A percentile compares a stretch with the other conserved stretches of the same genome.
Conservation (phyloP, 75 land plant species). For the Pinus tabuliformis region DNA sequence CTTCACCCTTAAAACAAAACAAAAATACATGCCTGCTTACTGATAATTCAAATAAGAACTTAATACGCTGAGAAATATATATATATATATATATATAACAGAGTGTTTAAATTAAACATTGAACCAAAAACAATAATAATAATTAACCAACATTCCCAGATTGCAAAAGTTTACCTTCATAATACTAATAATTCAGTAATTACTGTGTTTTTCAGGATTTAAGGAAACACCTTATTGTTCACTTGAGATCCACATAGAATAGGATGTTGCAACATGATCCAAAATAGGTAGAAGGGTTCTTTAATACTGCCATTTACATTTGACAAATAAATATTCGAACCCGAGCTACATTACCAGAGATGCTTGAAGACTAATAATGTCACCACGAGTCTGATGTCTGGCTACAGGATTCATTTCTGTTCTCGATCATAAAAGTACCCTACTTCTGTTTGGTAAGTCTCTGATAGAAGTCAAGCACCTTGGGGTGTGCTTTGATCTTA, state of each 20-base stretch:
- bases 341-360: neutral
- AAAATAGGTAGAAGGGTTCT: neutral
- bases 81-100: no score
- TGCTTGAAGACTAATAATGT: neutral
- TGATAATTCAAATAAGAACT: neutral
- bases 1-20: neutral
- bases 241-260: neutral
- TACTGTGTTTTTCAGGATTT: neutral
- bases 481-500: constrained; percentile 60
- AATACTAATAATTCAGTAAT: neutral
- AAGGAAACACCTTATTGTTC: neutral
- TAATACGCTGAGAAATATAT: neutral
- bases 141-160: neutral
- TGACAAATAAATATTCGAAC: neutral
- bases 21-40: neutral
- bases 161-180: neutral
- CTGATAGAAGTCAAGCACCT: constrained; percentile 61
- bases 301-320: neutral
- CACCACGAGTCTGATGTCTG: neutral
- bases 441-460: constrained; percentile 13
- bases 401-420: neutral
- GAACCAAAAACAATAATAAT: neutral
- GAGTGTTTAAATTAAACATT: neutral
- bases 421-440: neutral
- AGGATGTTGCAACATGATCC: neutral